phyloP scores from a whole-genome alignment of 2,329 filamentous ascomycete genomes.

The Aureobasidium namibiae region DNA sequence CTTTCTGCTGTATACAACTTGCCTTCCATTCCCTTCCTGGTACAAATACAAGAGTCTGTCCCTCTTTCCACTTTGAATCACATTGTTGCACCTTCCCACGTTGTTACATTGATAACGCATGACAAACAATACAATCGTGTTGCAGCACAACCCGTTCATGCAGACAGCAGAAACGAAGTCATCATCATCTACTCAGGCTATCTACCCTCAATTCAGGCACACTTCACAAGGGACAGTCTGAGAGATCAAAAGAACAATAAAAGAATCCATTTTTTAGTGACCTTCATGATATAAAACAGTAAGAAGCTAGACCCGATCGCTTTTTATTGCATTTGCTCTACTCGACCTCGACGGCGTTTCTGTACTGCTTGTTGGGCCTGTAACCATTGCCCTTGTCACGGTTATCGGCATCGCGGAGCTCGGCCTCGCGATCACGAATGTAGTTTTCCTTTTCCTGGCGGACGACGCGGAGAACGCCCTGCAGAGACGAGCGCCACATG shows the following conservation, averaged over 20 bases:
- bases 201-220: not conserved
- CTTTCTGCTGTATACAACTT: not conserved
- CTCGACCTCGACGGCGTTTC: constrained; percentile 24
- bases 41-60: no score
- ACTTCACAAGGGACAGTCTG: not conserved
- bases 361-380: constrained; percentile 20
- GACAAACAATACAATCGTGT: no score
- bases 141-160: no score
- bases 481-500: constrained; percentile 79
- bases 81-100: no score
- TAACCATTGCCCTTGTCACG: constrained; percentile 18
- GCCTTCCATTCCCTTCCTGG: not conserved
- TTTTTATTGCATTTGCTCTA: not conserved
- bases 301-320: not conserved
- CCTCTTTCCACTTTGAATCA: not conserved
- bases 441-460: constrained; percentile 74
- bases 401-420: constrained; percentile 33
- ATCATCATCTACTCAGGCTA: not conserved
- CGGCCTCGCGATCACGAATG: constrained; percentile 67
- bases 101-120: no score
- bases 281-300: not conserved
- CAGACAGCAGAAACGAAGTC: not conserved
- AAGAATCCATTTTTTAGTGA: not conserved
- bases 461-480: constrained; percentile 69
- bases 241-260: not conserved